phyloP scores from a whole-genome alignment of 768 basidiomycete genomes.

The Agaricus subrufescens region DNA sequence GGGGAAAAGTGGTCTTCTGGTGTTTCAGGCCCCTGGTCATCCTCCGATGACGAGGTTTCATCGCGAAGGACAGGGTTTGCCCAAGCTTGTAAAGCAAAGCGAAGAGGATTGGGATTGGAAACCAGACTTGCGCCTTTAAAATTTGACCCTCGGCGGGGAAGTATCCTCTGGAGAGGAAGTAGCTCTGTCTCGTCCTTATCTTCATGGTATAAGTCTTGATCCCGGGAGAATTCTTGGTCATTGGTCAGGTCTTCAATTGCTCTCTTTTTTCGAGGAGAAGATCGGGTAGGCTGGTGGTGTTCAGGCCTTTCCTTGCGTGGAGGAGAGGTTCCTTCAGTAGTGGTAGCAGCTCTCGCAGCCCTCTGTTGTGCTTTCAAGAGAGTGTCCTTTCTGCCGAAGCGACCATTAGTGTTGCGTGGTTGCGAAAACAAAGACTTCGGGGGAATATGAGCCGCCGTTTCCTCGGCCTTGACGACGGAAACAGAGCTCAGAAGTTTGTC shows the following conservation, averaged over 20 bases:
- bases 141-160: slow-evolving; percentile 35
- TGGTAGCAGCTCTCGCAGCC: not conserved
- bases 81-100: slow-evolving; percentile 58
- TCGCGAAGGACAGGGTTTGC: slow-evolving; percentile 38
- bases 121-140: slow-evolving; percentile 45
- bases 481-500: slow-evolving; percentile 17
- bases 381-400: slow-evolving; percentile 58
- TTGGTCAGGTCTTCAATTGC: slow-evolving; percentile 27
- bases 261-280: slow-evolving; percentile 26
- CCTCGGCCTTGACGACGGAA: slow-evolving; percentile 23
- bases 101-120: slow-evolving; percentile 56
- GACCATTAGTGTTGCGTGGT: slow-evolving; percentile 59
- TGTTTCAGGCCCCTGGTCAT: slow-evolving; percentile 51
- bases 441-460: slow-evolving; percentile 26
- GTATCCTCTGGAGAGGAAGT: slow-evolving; percentile 28
- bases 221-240: slow-evolving; percentile 29
- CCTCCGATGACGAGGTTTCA: slow-evolving; percentile 40
- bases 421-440: slow-evolving; percentile 45
- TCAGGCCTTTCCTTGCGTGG: slow-evolving; percentile 23
- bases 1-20: slow-evolving; percentile 50
- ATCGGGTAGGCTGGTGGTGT: slow-evolving; percentile 12
- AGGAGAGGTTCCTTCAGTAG: not conserved
- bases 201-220: slow-evolving; percentile 20
- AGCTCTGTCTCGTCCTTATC: slow-evolving; percentile 15
- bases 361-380: slow-evolving; percentile 30